These are phyloP conservation scores for Stephania japonica DNA, from an alignment of 164 flowering plant species.

Conservation along the genomic window DNA sequence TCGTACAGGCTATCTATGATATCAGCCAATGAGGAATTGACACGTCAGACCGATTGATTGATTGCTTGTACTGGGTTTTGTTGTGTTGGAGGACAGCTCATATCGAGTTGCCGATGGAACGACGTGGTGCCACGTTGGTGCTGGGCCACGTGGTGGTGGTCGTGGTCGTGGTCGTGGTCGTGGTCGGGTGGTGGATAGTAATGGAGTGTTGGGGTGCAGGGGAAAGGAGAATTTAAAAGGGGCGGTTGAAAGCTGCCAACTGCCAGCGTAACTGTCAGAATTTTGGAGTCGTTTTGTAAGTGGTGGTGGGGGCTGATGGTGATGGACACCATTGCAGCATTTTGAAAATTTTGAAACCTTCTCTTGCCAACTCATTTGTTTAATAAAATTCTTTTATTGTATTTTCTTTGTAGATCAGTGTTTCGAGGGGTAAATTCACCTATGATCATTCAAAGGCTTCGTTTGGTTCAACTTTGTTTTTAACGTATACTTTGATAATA, in stretches of 20 bases:
- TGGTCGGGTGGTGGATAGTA: neutral
- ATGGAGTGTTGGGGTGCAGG: neutral
- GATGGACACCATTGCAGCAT: neutral
- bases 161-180: neutral
- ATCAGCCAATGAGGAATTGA: conserved; percentile 7
- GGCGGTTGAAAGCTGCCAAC: neutral
- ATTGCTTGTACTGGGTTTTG: too few relatives aligned
- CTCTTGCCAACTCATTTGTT: neutral
- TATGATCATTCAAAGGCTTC: too few relatives aligned
- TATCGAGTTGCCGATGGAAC: neutral
- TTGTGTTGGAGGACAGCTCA: conserved; percentile 1
- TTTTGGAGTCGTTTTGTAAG: neutral
- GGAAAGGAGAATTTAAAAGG: neutral
- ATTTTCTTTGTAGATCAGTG: neutral
- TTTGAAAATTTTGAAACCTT: neutral
- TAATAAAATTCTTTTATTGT: neutral
- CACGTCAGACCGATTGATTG: conserved; percentile 11
- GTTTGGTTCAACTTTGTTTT: too few relatives aligned
- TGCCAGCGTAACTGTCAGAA: neutral
- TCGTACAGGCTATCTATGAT: conserved; percentile 23
- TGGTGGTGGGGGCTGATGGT: neutral
- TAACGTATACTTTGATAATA: too few relatives aligned
- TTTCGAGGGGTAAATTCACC: too few relatives aligned
- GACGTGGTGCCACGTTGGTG: neutral
- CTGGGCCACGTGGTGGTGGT: neutral